Evolutionary conservation across 805 yeast genomes (phyloP).

Genomic region (Candida dendrica): DNA sequence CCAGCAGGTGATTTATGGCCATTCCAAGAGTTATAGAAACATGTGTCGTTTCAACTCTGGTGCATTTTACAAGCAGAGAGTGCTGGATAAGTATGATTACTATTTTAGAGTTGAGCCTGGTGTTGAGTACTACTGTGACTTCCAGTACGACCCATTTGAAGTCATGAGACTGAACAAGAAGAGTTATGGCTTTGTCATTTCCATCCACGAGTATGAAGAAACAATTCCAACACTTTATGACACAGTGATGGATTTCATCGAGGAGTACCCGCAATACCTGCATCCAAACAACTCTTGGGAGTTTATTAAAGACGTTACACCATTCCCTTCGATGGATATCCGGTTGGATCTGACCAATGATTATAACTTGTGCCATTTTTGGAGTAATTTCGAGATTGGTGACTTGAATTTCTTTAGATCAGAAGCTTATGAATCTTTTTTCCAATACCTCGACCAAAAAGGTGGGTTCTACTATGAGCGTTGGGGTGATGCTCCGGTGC

Average conservation of each 20-base stretch:
- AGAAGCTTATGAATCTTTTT: constrained; percentile 53
- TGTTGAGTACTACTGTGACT: constrained; percentile 82
- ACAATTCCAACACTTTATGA: constrained; percentile 87
- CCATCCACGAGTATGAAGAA: constrained; percentile 72
- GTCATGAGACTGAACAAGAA: constrained; percentile 70
- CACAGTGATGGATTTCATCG: constrained; percentile 54
- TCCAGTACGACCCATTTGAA: constrained; percentile 80
- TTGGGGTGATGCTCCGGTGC: constrained; percentile 97
- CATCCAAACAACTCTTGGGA: constrained; percentile 59
- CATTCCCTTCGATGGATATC: constrained; percentile 25
- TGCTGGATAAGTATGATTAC: constrained; percentile 69
- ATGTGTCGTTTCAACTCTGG: constrained; percentile 97
- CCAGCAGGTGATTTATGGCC: constrained; percentile 55
- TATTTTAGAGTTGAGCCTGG: constrained; percentile 96
- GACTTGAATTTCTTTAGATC: constrained; percentile 63
- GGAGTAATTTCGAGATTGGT: constrained; percentile 84
- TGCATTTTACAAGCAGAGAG: constrained; percentile 72
- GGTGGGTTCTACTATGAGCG: constrained; percentile 84
- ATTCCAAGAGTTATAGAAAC: constrained; percentile 66
- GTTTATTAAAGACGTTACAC: constrained; percentile 45
- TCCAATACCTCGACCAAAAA: constrained; percentile 52
- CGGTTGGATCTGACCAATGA: constrained; percentile 33
- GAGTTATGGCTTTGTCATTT: constrained; percentile 81
- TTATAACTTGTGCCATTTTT: constrained; percentile 78
- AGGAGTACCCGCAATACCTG: constrained; percentile 49